These are phyloP conservation scores for Cicer pinnatifidum DNA, from an alignment of 306 rosid genomes.

Conservation along the genomic window DNA sequence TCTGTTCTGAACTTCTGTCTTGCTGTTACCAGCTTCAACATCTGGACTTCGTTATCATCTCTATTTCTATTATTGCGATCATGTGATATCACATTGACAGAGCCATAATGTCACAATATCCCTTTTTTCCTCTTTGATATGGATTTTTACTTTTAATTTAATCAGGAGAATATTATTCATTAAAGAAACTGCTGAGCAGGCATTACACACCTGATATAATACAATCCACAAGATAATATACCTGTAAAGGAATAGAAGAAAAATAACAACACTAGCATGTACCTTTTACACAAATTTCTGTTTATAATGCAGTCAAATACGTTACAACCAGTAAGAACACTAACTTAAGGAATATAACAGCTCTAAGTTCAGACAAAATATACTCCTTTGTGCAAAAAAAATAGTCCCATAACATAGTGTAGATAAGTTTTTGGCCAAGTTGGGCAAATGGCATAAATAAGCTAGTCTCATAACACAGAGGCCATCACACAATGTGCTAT, in stretches of 20 bases:
- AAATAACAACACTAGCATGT: not conserved
- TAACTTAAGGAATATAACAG: not conserved
- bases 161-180: no score
- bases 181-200: no score
- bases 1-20: no score
- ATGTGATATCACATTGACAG: no score
- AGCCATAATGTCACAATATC: no score
- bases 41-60: no score
- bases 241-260: not conserved
- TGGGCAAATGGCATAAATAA: not conserved
- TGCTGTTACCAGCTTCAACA: no score
- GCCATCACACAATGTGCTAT: not conserved
- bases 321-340: constrained; percentile 3
- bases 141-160: no score
- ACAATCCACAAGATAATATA: no score
- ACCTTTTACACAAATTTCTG: not conserved
- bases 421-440: constrained; percentile 4
- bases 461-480: not conserved
- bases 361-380: not conserved
- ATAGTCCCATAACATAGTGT: not conserved
- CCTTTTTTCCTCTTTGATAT: no score
- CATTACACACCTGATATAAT: no score
- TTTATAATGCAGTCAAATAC: not conserved
- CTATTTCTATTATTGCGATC: no score
- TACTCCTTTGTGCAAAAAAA: not conserved